Evolutionary conservation across 306 rosid species (phyloP), one percentile per base, ranked within the genome.

Genomic region (Cucumis hystrix): DNA sequence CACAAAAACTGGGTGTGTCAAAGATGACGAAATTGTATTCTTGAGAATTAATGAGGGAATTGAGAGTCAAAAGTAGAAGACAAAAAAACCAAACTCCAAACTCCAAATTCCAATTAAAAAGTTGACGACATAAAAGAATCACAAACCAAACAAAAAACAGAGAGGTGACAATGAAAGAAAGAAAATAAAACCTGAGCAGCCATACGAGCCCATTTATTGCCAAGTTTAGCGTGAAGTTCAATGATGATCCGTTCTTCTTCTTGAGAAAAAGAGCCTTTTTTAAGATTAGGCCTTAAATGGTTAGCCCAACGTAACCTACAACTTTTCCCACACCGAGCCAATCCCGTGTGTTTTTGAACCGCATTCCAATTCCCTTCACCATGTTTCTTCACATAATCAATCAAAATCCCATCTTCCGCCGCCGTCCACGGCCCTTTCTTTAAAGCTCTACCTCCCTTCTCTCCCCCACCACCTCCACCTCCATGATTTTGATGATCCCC

Each of bases 291-390:
- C 57, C 96, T 77, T 39, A 94, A 80, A 80, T 94, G 98, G 65
- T 94, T 94, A 15, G 96, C 90, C 98, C 98, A 94, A 55, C 98
- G 69, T 5, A 94, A 90, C 72, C 98, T 83, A 52, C 98, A 94
- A 55, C 98, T 94, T 80, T 94, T 94, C 15, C 98, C 97, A 58
- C 95, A 87, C 54, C 98, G 80, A 0, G 77, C 80, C 71, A 94
- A 73, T 17, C 87, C 91, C 1, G 93, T 82, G 68, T 87, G 87
- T 80, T 87, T 90, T 55, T 86, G 96, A 2, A 94, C 94, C 0
- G 86, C 85, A 57, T 87, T 91, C 97, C 98, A 94, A 76, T 87
- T 94, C n/a, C 98, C 98, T 78, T 91, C 96, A 0, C 96, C 97
- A 17, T 83, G 77, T 40, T 80, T 87, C 43, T 82, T 83, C 74